phyloP scores from a whole-genome alignment of 139 green algal genomes.

The Volvox reticuliferus region DNA sequence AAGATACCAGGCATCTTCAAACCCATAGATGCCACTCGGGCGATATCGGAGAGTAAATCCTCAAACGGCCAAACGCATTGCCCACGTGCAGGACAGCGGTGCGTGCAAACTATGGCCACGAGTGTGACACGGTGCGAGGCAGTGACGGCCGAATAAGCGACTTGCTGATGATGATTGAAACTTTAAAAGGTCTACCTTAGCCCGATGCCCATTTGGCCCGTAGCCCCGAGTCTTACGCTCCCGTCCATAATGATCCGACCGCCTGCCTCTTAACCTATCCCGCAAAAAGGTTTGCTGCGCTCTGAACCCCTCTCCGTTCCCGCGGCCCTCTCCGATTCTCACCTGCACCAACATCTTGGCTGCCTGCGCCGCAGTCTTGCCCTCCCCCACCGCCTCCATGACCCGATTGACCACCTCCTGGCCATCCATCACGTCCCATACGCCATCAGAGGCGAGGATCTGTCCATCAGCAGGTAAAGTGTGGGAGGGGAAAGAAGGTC shows the following conservation, averaged over 20 bases:
- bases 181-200: too few species aligned
- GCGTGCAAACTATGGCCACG: background rate
- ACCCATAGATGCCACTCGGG: background rate
- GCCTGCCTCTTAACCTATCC: background rate
- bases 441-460: conserved; percentile 74
- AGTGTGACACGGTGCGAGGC: too few species aligned
- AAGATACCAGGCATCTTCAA: background rate
- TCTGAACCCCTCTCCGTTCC: background rate
- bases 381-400: conserved; percentile 62
- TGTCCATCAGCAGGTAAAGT: background rate
- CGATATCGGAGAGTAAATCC: background rate
- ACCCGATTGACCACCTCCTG: conserved; percentile 65
- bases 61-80: background rate
- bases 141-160: too few species aligned
- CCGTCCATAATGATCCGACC: too few species aligned
- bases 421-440: conserved; percentile 75
- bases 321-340: background rate
- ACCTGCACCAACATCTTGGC: conserved; percentile 59
- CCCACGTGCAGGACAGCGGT: background rate
- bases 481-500: too few species aligned
- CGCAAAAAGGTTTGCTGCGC: background rate
- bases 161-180: too few species aligned
- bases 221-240: background rate
- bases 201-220: background rate
- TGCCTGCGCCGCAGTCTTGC: conserved; percentile 54